phyloP scores from a whole-genome alignment of 1,284 basidiomycete genomes.

The Hymenochaete sp. region DNA sequence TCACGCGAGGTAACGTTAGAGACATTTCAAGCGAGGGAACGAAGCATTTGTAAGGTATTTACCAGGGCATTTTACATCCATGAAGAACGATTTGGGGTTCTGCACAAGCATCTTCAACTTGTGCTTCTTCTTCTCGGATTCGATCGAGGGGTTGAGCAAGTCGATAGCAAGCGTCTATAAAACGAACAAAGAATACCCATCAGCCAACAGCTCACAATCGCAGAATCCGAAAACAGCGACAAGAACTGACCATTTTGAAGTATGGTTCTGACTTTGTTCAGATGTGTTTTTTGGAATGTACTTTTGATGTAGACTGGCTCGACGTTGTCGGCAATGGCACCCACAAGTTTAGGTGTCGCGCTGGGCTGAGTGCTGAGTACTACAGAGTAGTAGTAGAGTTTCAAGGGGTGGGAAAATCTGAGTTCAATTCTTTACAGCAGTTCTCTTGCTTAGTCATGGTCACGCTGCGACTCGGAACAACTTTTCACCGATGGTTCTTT shows the following conservation, averaged over 20 bases:
- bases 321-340: neutral
- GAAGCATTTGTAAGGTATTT: too few relatives aligned
- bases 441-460: too few relatives aligned
- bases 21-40: constrained; percentile 25
- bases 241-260: constrained; percentile 15
- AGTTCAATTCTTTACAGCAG: too few relatives aligned
- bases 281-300: neutral
- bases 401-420: too few relatives aligned
- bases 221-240: neutral
- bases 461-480: too few relatives aligned
- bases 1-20: constrained; percentile 17
- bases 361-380: too few relatives aligned
- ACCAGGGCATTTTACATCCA: constrained; percentile 99
- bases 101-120: constrained; percentile 99
- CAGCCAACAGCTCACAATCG: constrained; percentile 1
- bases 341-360: too few relatives aligned
- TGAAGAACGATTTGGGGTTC: constrained; percentile 97
- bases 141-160: constrained; percentile 91
- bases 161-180: constrained; percentile 92
- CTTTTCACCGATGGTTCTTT: too few relatives aligned
- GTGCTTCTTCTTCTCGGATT: constrained; percentile 84
- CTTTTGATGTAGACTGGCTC: neutral
- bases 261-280: neutral
- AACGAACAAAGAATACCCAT: neutral
- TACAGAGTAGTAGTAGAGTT: too few relatives aligned